These are phyloP conservation scores for Rhizopogon roseolus DNA, from an alignment of 768 basidiomycete genomes.

Conservation along the genomic window DNA sequence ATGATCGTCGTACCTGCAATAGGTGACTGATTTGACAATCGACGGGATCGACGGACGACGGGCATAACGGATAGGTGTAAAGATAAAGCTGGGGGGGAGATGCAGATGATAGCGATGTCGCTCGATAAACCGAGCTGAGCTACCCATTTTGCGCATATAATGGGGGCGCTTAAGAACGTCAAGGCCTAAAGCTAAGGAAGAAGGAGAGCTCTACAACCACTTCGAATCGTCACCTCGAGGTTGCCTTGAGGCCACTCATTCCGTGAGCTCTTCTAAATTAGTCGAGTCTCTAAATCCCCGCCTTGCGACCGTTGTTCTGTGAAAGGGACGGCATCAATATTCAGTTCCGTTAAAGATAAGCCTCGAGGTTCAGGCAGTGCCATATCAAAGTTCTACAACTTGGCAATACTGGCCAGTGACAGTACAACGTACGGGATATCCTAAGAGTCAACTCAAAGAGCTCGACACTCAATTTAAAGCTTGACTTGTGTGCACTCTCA, in stretches of 20 bases:
- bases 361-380: neutral
- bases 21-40: slow-evolving; percentile 37
- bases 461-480: neutral
- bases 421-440: neutral
- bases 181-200: slow-evolving; percentile 16
- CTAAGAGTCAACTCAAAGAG: neutral
- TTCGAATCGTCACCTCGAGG: slow-evolving; percentile 37
- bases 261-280: slow-evolving; percentile 21
- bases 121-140: slow-evolving; percentile 2
- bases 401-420: too few relatives aligned
- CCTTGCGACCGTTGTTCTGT: slow-evolving; percentile 4
- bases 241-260: slow-evolving; percentile 27
- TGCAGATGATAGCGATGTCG: neutral
- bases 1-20: slow-evolving; percentile 26
- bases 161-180: slow-evolving; percentile 25
- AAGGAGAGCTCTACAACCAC: slow-evolving; percentile 18
- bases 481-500: neutral
- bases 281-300: slow-evolving; percentile 18
- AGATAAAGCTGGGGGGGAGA: slow-evolving; percentile 1
- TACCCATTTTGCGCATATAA: slow-evolving; percentile 5
- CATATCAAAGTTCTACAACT: neutral
- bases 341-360: neutral
- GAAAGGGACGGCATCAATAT: neutral
- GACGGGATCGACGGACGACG: slow-evolving; percentile 36
- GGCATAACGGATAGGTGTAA: slow-evolving; percentile 22